Percentiles rank a stretch among this genome's conserved stretches.
Evolutionary conservation across 176 grass and related monocot genomes (phyloP).

Genomic region (Aegilops speltoides): DNA sequence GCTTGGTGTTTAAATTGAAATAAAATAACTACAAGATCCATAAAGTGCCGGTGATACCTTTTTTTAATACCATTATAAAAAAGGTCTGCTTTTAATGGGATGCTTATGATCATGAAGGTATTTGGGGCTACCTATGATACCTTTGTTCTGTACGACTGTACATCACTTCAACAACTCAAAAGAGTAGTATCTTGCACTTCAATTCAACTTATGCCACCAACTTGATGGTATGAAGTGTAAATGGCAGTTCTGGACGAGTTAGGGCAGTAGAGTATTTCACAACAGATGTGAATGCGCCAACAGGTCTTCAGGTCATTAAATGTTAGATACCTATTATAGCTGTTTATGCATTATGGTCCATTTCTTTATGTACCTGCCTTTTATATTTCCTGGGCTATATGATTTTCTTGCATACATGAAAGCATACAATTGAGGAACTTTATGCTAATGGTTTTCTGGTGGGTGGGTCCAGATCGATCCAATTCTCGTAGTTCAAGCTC

Average conservation of each 20-base stretch:
- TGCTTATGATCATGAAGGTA: background rate
- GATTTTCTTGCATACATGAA: slow-evolving; percentile 1
- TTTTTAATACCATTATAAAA: background rate
- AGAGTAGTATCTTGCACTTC: slow-evolving; percentile 41
- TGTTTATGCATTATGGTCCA: background rate
- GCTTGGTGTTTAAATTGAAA: background rate
- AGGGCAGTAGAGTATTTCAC: background rate
- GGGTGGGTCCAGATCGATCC: slow-evolving; percentile 32
- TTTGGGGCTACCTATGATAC: slow-evolving; percentile 14
- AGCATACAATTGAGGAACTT: slow-evolving; percentile 1
- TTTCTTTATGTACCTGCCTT: background rate
- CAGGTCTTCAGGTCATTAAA: slow-evolving; percentile 18
- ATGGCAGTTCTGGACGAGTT: slow-evolving; percentile 3
- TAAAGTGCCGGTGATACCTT: background rate
- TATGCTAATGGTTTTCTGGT: slow-evolving; percentile 15
- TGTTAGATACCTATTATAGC: background rate
- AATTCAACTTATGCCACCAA: slow-evolving; percentile 41
- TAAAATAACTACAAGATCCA: background rate
- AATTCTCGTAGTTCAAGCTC: slow-evolving; percentile 40
- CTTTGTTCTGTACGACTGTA: background rate
- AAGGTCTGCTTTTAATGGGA: background rate
- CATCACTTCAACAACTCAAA: slow-evolving; percentile 32
- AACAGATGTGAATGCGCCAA: background rate
- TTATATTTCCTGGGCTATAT: background rate
- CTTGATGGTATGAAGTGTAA: slow-evolving; percentile 29